Percentiles rank a stretch among this genome's conserved stretches.
Evolutionary conservation across 2,329 filamentous ascomycete genomes (phyloP).

Genomic region (Diaporthe ampelina): DNA sequence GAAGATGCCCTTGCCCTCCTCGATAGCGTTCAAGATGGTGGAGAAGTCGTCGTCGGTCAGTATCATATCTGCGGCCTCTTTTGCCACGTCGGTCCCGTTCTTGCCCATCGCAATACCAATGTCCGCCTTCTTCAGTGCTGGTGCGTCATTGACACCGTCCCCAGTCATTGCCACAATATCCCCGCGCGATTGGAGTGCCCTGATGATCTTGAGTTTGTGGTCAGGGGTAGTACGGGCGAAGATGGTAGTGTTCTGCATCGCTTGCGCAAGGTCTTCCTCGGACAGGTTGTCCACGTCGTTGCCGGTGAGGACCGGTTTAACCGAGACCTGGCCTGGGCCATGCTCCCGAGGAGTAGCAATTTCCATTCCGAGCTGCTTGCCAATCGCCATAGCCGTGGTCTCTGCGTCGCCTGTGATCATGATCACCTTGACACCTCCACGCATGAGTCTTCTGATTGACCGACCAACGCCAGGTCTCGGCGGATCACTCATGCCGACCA

Average conservation of each 20-base stretch:
- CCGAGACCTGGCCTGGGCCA: slow-evolving; percentile 67
- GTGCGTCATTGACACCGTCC: slow-evolving; percentile 97
- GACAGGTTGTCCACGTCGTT: slow-evolving; percentile 96
- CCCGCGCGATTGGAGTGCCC: slow-evolving; percentile 89
- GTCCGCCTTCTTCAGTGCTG: slow-evolving; percentile 95
- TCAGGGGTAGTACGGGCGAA: slow-evolving; percentile 97
- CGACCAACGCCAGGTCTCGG: slow-evolving; percentile 90
- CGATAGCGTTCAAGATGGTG: slow-evolving; percentile 93
- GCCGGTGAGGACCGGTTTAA: slow-evolving; percentile 83
- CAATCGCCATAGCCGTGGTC: slow-evolving; percentile 94
- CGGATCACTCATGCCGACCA: slow-evolving; percentile 98
- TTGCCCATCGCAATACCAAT: slow-evolving; percentile 98
- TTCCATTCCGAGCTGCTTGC: slow-evolving; percentile 93
- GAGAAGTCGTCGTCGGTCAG: slow-evolving; percentile 91
- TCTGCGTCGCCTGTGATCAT: slow-evolving; percentile 99
- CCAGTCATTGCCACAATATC: slow-evolving; percentile 99
- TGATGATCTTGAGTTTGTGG: slow-evolving; percentile 97
- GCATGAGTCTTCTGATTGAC: slow-evolving; percentile 90
- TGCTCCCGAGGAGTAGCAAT: slow-evolving; percentile 71
- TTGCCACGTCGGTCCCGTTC: slow-evolving; percentile 95
- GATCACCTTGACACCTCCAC: slow-evolving; percentile 95
- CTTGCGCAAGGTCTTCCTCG: slow-evolving; percentile 84
- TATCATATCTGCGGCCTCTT: slow-evolving; percentile 96
- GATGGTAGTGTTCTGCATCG: slow-evolving; percentile 90
- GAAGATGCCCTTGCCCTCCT: slow-evolving; percentile 99